Evolutionary conservation across 352 stramenopile genomes (phyloP).

Genomic region (Globisporangium parvum): DNA sequence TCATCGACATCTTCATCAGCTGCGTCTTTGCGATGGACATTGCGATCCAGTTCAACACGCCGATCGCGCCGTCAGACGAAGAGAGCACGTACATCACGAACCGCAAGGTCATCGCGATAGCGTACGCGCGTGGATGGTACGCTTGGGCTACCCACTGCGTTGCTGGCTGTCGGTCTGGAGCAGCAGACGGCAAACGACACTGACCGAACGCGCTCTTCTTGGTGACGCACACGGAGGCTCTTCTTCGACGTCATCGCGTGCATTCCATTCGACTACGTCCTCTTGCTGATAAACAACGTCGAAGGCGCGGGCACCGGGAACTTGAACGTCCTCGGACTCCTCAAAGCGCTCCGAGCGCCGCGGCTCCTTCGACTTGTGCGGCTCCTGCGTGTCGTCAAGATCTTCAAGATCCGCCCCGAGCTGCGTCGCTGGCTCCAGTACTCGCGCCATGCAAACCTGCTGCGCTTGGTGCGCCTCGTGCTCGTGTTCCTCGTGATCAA

Average conservation of each 20-base stretch:
- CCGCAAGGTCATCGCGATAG: constrained; percentile 40
- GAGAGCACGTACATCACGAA: constrained; percentile 60
- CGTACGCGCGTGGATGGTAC: constrained; percentile 61
- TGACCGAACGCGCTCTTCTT: not conserved
- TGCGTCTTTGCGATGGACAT: constrained; percentile 68
- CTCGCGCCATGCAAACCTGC: constrained; percentile 71
- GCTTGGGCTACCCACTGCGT: not conserved
- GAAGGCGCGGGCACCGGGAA: constrained; percentile 26
- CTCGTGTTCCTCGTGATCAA: constrained; percentile 65
- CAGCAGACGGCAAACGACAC: not conserved
- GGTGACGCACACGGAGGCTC: constrained; percentile 29
- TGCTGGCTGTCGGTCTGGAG: not conserved
- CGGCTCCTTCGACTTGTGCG: constrained; percentile 64
- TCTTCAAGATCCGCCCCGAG: constrained; percentile 69
- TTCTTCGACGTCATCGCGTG: constrained; percentile 77
- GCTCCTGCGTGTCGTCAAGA: constrained; percentile 57
- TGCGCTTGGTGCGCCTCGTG: constrained; percentile 63
- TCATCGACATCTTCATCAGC: constrained; percentile 54
- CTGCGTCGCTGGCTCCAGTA: constrained; percentile 77
- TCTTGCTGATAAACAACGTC: constrained; percentile 44
- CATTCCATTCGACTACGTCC: constrained; percentile 61
- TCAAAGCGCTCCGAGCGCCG: constrained; percentile 65
- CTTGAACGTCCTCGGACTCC: constrained; percentile 55
- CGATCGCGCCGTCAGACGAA: constrained; percentile 31
- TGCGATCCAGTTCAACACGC: constrained; percentile 71